These are phyloP conservation scores for Globisporangium irregulare DNA, from an alignment of 352 stramenopile species.

Conservation along the genomic window DNA sequence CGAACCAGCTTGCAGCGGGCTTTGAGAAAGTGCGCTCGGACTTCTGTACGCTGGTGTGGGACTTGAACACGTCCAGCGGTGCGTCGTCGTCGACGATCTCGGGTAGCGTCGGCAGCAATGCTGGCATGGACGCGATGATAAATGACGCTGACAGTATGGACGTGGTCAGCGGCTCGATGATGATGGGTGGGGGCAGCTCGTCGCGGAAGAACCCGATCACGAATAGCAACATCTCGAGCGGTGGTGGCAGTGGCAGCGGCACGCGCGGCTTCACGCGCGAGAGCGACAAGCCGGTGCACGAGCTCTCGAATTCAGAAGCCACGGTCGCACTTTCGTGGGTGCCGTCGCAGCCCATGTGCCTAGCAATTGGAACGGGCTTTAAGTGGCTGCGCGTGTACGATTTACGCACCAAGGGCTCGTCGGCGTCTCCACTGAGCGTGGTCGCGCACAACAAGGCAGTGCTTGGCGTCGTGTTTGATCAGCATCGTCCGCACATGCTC, in stretches of 20 bases:
- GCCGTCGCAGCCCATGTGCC: conserved; percentile 70
- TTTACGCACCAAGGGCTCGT: conserved; percentile 41
- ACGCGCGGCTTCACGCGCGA: conserved; percentile 25
- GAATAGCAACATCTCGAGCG: conserved; percentile 11
- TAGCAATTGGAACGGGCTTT: conserved; percentile 82
- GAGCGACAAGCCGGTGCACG: conserved; percentile 64
- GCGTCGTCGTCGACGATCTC: conserved; percentile 13
- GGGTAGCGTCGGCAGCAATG: conserved; percentile 21
- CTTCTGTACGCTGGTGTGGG: conserved; percentile 84
- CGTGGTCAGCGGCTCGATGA: conserved; percentile 17
- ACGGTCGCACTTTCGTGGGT: conserved; percentile 83
- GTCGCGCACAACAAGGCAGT: conserved; percentile 85
- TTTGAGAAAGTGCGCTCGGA: conserved; percentile 88
- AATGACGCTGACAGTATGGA: conserved; percentile 29
- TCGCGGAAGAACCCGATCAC: conserved; percentile 18
- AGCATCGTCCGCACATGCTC: conserved; percentile 75
- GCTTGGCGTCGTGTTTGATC: conserved; percentile 77
- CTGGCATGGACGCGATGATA: conserved; percentile 26
- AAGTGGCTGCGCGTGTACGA: conserved; percentile 89
- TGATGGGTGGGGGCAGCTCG: conserved; percentile 10
- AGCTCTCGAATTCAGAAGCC: conserved; percentile 82
- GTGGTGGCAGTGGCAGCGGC: conserved; percentile 5
- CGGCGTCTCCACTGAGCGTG: conserved; percentile 66
- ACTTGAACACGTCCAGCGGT: conserved; percentile 53
- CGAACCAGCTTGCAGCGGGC: conserved; percentile 74